Base-by-base conservation (phyloP, 2,329 filamentous ascomycete species). In the Lachnellula arida region DNA sequence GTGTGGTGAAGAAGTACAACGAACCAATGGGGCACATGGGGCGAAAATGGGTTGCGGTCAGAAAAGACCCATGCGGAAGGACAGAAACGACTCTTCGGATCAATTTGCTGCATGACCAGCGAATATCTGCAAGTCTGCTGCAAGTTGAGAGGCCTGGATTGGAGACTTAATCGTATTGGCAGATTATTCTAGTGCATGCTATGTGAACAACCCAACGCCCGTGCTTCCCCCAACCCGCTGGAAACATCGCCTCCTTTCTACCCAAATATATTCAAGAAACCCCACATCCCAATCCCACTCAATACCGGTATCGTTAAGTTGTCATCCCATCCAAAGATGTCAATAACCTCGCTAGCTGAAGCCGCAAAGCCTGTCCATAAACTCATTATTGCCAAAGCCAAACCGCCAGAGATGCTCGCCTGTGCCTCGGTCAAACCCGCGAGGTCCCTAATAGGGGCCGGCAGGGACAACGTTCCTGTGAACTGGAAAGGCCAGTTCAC, bases 291-390 rank as follows among this genome's bases (percentile, higher is more conserved):
- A 46, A 91, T 74, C 23, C 92, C 91, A 69, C 91, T 96, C 49
- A 99, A 78, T 25, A 96, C 85, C 2, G 94, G 94, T 72, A 99
- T 99, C 49, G 93, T 97, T 65, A 99, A 77, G 73, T 99, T 99
- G 74, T 99, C 94, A 68, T 99, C 94, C 88, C 91, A 92, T 48
- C 91, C 90, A 70, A 91, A 97, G 0, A 97, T 68, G 74, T 99
- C 91, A 46, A 96, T 80, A 15, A 93, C 88, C 74, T 99, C 94
- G 68, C 91, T 97, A 46, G 86, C 85, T 55, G 91, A 90, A 43
- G 91, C 94, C 52, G 93, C 84, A 44, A 97, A 74, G n/a, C 94
- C 94, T 6, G 92, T 92, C 75, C 89, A 90, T 40, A 96, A 62
- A 68, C 91, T 90, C 82, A 97, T 85, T 56, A 90, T 76, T 4